Evolutionary conservation across 371 early-diverging fungal species (phyloP).

Genomic region (Ecytonucleospora hepatopenaei): DNA sequence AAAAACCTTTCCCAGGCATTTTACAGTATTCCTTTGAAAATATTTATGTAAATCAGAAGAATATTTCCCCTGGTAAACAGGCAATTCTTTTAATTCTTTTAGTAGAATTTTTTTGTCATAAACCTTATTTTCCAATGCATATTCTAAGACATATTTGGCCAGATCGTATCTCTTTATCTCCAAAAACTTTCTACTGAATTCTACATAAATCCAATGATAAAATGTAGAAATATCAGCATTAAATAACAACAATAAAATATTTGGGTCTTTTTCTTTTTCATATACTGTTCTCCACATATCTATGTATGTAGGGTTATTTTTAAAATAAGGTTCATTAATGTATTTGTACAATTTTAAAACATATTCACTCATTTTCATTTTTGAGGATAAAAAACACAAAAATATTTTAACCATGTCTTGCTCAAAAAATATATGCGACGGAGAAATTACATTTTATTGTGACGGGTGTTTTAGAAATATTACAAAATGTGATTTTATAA

Average conservation of each 20-base stretch:
- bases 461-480: slow-evolving; percentile 41
- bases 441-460: slow-evolving; percentile 25
- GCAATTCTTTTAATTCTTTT: slow-evolving; percentile 14
- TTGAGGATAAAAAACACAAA: background rate
- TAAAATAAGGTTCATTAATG: slow-evolving; percentile 48
- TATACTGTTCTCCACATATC: slow-evolving; percentile 42
- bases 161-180: slow-evolving; percentile 10
- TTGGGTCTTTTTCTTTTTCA: slow-evolving; percentile 15
- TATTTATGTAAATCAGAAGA: background rate
- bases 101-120: slow-evolving; percentile 12
- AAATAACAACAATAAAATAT: slow-evolving; percentile 52
- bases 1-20: background rate
- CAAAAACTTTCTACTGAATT: slow-evolving; percentile 29
- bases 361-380: slow-evolving; percentile 28
- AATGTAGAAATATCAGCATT: slow-evolving; percentile 29
- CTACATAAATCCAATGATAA: slow-evolving; percentile 50
- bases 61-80: background rate
- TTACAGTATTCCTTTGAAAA: background rate
- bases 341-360: slow-evolving; percentile 29
- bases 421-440: slow-evolving; percentile 4
- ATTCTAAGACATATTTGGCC: slow-evolving; percentile 12
- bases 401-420: slow-evolving; percentile 14
- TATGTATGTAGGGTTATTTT: slow-evolving; percentile 53
- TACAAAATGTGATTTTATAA: slow-evolving; percentile 55
- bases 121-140: slow-evolving; percentile 31